Conservation (phyloP, 1,284 basidiomycete species). For the Puccinia hordei region DNA sequence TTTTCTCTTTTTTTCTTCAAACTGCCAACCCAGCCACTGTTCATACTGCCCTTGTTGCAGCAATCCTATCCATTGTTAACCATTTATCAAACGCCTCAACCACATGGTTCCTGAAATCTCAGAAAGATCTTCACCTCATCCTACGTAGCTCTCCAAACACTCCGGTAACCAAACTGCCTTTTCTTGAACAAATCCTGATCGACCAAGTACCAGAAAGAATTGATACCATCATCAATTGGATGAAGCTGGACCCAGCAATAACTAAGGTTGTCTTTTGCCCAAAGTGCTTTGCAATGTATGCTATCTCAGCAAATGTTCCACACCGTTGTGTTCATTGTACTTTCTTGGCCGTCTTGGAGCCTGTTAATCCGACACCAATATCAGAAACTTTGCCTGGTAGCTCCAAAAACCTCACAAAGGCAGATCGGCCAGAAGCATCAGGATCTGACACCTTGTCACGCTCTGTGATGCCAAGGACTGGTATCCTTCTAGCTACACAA, state of each 20-base stretch:
- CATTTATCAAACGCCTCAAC: neutral
- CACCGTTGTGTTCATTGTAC: neutral
- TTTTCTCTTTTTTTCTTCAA: neutral
- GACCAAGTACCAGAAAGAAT: neutral
- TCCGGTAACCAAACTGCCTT: neutral
- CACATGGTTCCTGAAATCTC: constrained; percentile 16
- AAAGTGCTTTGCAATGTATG: constrained; percentile 23
- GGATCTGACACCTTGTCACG: too few species aligned
- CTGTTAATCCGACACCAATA: too few species aligned
- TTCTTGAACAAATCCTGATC: neutral
- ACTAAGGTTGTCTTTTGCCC: neutral
- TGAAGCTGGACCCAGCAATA: neutral
- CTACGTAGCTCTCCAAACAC: neutral
- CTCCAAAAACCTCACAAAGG: too few species aligned
- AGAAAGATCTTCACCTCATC: neutral
- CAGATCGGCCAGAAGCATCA: too few species aligned
- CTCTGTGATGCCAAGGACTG: too few species aligned
- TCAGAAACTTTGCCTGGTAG: too few species aligned
- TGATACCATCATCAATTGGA: constrained; percentile 6
- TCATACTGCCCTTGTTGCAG: neutral
- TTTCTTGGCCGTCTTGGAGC: neutral
- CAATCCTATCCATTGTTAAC: neutral
- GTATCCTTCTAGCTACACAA: too few species aligned
- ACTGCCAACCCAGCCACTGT: neutral
- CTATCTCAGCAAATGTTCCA: neutral